phyloP scores from a whole-genome alignment of 306 rosid species.

The Urtica urens region DNA sequence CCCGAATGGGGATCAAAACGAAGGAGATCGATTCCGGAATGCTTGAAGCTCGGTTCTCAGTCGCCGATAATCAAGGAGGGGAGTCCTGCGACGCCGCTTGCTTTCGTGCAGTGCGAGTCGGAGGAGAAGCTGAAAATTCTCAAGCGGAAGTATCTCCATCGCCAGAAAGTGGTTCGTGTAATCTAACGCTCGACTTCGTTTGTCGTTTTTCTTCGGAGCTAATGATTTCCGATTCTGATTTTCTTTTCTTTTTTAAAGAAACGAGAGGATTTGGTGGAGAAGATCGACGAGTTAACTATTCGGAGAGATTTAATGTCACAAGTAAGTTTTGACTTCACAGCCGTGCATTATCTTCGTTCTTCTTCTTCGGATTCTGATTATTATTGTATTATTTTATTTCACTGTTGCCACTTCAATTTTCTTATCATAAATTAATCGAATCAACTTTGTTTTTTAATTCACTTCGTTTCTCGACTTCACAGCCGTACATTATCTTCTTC shows the following conservation, averaged over 20 bases:
- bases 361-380: too few species aligned
- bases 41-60: background rate
- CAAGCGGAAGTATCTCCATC: conserved; percentile 14
- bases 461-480: too few species aligned
- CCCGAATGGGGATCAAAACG: conserved; percentile 27
- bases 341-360: too few species aligned
- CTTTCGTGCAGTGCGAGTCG: conserved; percentile 40
- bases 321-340: conserved; percentile 40
- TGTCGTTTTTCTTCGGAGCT: background rate
- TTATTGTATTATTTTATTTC: too few species aligned
- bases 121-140: conserved; percentile 27
- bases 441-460: too few species aligned
- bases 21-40: conserved; percentile 38
- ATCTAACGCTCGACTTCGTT: too few species aligned
- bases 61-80: conserved; percentile 22
- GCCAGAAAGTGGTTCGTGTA: too few species aligned
- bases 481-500: background rate
- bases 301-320: conserved; percentile 11
- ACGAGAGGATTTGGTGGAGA: conserved; percentile 26
- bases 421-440: too few species aligned
- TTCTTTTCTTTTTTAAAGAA: conserved; percentile 26
- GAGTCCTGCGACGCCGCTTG: conserved; percentile 44
- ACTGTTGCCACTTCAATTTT: too few species aligned
- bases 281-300: conserved; percentile 16
- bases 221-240: background rate